A percentile compares a stretch with the other conserved stretches of the same genome.
These are phyloP conservation scores for Xylaria sp. DNA, from an alignment of 2,329 filamentous ascomycete genomes.

Conservation along the genomic window DNA sequence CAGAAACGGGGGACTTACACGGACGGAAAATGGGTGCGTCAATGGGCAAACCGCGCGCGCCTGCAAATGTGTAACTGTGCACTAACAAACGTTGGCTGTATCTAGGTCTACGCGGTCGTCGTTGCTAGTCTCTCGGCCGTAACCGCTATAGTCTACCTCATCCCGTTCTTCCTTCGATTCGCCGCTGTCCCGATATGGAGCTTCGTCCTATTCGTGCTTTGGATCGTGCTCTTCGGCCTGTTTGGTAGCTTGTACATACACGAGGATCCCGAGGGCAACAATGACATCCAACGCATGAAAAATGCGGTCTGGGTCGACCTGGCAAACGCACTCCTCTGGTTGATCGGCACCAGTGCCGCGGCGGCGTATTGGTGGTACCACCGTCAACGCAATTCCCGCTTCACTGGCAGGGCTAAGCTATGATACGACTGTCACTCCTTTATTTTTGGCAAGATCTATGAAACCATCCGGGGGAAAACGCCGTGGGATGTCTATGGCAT, in stretches of 20 bases:
- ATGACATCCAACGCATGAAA: slow-evolving; percentile 76
- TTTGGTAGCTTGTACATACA: slow-evolving; percentile 83
- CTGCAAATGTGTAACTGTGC: background rate
- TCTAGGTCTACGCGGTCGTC: slow-evolving; percentile 72
- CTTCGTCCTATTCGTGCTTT: slow-evolving; percentile 74
- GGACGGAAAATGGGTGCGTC: slow-evolving; percentile 73
- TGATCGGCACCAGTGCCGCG: slow-evolving; percentile 63
- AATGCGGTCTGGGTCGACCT: slow-evolving; percentile 85
- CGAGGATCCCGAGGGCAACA: slow-evolving; percentile 67
- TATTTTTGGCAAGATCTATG: no score
- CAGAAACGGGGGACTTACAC: slow-evolving; percentile 54
- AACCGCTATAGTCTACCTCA: slow-evolving; percentile 68
- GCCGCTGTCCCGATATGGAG: slow-evolving; percentile 70
- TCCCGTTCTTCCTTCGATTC: slow-evolving; percentile 64
- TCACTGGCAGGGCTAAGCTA: slow-evolving; percentile 64
- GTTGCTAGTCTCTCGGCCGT: slow-evolving; percentile 69
- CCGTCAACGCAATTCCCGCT: slow-evolving; percentile 57
- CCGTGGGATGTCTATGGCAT: no score
- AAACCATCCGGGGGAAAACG: no score
- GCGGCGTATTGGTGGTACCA: slow-evolving; percentile 64
- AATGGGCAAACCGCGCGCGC: background rate
- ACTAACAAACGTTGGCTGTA: slow-evolving; percentile 9
- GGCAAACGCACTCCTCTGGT: slow-evolving; percentile 76
- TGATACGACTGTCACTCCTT: slow-evolving; percentile 24
- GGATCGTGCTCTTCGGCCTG: slow-evolving; percentile 81